phyloP scores from a whole-genome alignment of 176 grass and related monocot genomes.

The Raddia distichophylla region DNA sequence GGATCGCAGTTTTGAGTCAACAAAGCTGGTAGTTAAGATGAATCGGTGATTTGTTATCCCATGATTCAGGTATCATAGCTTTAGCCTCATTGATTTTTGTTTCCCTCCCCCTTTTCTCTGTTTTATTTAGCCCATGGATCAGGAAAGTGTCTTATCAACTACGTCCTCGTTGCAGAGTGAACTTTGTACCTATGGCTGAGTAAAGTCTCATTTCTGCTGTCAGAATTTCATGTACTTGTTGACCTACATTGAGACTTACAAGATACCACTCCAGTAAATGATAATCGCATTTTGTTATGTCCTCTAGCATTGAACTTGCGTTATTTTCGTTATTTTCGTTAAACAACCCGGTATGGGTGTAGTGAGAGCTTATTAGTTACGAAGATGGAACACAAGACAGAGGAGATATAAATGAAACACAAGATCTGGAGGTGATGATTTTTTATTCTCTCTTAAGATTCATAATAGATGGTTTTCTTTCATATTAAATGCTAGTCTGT shows the following conservation, averaged over 20 bases:
- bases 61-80: slow-evolving; percentile 50
- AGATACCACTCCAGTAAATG: background rate
- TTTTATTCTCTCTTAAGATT: too few relatives aligned
- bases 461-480: too few relatives aligned
- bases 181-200: slow-evolving; percentile 41
- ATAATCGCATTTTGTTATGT: background rate
- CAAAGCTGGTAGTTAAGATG: slow-evolving; percentile 49
- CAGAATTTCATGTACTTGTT: slow-evolving; percentile 10
- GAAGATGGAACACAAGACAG: too few relatives aligned
- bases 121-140: slow-evolving; percentile 25
- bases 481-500: too few relatives aligned
- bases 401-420: too few relatives aligned
- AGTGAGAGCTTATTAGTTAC: too few relatives aligned
- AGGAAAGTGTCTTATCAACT: slow-evolving; percentile 32
- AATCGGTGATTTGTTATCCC: slow-evolving; percentile 39
- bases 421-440: too few relatives aligned
- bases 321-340: too few relatives aligned
- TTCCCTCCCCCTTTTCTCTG: background rate
- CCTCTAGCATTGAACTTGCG: background rate
- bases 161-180: slow-evolving; percentile 28
- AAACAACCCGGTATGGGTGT: too few relatives aligned
- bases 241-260: background rate
- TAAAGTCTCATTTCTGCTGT: slow-evolving; percentile 36
- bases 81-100: slow-evolving; percentile 46
- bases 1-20: slow-evolving; percentile 36